Base-by-base conservation (phyloP, 768 basidiomycete species). In the Pulveroboletus frians region DNA sequence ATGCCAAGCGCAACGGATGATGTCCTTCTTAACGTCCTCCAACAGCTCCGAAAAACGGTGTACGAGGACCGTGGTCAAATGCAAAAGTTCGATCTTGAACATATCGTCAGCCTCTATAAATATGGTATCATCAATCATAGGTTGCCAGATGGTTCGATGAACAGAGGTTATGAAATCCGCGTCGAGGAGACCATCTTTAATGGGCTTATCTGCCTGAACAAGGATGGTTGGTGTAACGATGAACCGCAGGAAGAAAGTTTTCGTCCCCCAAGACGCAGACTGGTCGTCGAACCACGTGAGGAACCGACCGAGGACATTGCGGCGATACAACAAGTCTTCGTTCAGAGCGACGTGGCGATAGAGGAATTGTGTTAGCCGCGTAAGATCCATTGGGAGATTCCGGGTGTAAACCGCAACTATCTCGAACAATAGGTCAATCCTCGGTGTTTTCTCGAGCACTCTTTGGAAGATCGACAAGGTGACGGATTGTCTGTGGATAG, bases 1-100 rank as follows among this genome's bases (percentile, higher is more conserved):
- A 59, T 85, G 79, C 92, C 92, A 97, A 17, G 92, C 90, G 49
- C 88, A 87, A 65, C 87, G 89, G 71, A 97, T 93, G 56, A 98
- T 83, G 51, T 94, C 90, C 65, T 93, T 97, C 68, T 88, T 82
- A 32, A 79, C 81, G 39, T 91, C 86, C 50, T 81, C 81, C 37
- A 96, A 74, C n/a, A 90, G 67, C n/a, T 80, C 71, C 2, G 84
- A 78, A 55, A 91, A 93, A 59, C 86, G 77, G 51, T 94, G 88
- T 4, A 98, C 85, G 52, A 99, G 77, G 30, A 92, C 75, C 0
- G 87, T 92, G 5, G 94, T 92, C 61, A 98, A 72, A 58, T 94
- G 85, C 35, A 97, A 74, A 15, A 96, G 76, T 67, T 98, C 96
- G 51, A 97, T 88, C 59, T 85, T 86, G 67, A 94, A 87, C 54